Conservation (phyloP, 2,329 filamentous ascomycete species). For the Fusarium sp. region DNA sequence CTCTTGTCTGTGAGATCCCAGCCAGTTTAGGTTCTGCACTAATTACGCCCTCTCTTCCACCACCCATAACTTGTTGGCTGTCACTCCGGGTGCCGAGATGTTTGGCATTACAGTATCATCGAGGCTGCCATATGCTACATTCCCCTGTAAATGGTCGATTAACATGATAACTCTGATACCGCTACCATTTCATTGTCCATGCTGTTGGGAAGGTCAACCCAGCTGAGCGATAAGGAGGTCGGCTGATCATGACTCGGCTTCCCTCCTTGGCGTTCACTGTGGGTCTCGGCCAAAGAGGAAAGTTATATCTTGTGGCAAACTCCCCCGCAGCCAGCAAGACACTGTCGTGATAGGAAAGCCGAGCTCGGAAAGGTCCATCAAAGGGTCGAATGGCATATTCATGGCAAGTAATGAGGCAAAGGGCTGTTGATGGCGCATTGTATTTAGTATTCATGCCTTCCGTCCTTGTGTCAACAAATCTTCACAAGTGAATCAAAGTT, state of each 20-base stretch:
- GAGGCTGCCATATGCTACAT: not conserved
- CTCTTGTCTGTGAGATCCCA: not conserved
- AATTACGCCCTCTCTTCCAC: not conserved
- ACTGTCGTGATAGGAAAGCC: conserved; percentile 4
- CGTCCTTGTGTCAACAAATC: not conserved
- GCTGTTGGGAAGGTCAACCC: not conserved
- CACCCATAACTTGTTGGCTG: not conserved
- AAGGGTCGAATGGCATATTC: not conserved
- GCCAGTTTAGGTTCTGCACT: not conserved
- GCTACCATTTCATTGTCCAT: not conserved
- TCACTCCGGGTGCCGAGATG: not conserved
- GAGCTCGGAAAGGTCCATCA: not conserved
- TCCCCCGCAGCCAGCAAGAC: not conserved
- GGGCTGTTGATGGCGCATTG: not conserved
- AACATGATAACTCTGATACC: not conserved
- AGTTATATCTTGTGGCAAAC: conserved; percentile 20
- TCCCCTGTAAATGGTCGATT: not conserved
- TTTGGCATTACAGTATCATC: not conserved
- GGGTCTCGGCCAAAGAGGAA: conserved; percentile 13
- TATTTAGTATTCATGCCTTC: not conserved
- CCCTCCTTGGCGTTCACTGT: not conserved
- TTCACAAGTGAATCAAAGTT: not conserved
- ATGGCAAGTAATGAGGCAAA: not conserved
- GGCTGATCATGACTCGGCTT: not conserved
- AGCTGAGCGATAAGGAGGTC: not conserved